Percentiles rank a stretch among this genome's conserved stretches.
These are phyloP conservation scores for Globisporangium cylindrosporum DNA, from an alignment of 352 stramenopile species.

Conservation along the genomic window DNA sequence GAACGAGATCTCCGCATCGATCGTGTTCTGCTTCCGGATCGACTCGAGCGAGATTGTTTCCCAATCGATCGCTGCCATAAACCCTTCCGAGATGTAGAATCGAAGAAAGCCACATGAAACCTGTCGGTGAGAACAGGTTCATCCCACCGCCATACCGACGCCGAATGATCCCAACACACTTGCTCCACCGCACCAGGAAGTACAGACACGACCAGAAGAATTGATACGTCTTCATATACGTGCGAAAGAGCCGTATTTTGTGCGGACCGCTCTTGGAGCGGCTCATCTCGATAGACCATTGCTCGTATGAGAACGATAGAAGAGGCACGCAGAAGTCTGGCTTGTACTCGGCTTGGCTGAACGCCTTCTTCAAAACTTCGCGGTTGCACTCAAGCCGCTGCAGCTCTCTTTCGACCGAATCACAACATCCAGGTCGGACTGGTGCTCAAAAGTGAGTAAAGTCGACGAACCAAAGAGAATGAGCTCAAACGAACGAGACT, in stretches of 20 bases:
- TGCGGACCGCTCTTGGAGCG: constrained; percentile 48
- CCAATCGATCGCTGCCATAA: constrained; percentile 39
- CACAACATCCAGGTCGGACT: constrained; percentile 77
- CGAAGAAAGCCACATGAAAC: constrained; percentile 68
- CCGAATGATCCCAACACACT: constrained; percentile 61
- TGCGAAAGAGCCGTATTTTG: constrained; percentile 71
- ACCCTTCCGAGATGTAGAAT: constrained; percentile 55
- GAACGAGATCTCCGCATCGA: constrained; percentile 61
- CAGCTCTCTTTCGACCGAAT: constrained; percentile 14
- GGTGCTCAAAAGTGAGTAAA: constrained; percentile 70
- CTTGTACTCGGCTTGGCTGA: constrained; percentile 38
- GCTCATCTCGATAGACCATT: constrained; percentile 71
- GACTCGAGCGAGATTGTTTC: constrained; percentile 29
- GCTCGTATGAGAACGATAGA: constrained; percentile 55
- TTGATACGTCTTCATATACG: constrained; percentile 58
- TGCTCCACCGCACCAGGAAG: constrained; percentile 75
- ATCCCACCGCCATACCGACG: constrained; percentile 45
- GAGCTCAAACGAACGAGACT: constrained; percentile 41
- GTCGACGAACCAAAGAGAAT: constrained; percentile 70
- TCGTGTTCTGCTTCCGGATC: constrained; percentile 39
- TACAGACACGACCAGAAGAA: constrained; percentile 79
- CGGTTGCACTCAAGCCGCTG: constrained; percentile 32
- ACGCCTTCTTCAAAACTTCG: constrained; percentile 26
- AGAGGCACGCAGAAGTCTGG: constrained; percentile 58
- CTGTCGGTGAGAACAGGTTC: constrained; percentile 58